Conservation (phyloP, 2,329 filamentous ascomycete species). For the Epichloe coenophiala region DNA sequence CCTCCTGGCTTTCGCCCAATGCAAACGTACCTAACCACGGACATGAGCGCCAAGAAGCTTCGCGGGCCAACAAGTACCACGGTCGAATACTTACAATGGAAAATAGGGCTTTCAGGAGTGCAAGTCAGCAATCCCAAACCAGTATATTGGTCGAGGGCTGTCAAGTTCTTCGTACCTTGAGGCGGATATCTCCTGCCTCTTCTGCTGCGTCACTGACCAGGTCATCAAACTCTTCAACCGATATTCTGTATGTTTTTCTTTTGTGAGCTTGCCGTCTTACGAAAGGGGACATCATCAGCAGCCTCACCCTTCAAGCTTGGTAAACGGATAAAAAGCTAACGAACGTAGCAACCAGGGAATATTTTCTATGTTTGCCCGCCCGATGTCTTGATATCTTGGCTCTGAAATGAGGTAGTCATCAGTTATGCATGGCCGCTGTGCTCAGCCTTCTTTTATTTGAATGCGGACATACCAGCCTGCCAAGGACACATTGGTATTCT, state of each 20-base stretch:
- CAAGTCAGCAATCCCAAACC: background rate
- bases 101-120: conserved; percentile 40
- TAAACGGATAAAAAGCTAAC: conserved; percentile 43
- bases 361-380: conserved; percentile 38
- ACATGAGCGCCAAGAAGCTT: background rate
- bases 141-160: background rate
- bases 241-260: conserved; percentile 30
- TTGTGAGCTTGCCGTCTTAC: background rate
- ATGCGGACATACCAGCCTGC: conserved; percentile 40
- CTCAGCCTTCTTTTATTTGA: background rate
- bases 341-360: conserved; percentile 41
- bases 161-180: conserved; percentile 31
- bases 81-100: conserved; percentile 34
- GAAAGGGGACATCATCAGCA: background rate
- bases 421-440: background rate
- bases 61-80: background rate
- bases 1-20: conserved; percentile 42
- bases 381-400: conserved; percentile 37
- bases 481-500: conserved; percentile 57
- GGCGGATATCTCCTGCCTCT: conserved; percentile 38
- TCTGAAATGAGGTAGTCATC: conserved; percentile 22
- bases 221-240: conserved; percentile 41
- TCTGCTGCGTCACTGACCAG: conserved; percentile 40
- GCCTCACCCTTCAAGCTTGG: conserved; percentile 32
- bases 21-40: conserved; percentile 39